Base-by-base conservation (phyloP, 2,329 filamentous ascomycete genomes). In the Hymenoscyphus linearis region DNA sequence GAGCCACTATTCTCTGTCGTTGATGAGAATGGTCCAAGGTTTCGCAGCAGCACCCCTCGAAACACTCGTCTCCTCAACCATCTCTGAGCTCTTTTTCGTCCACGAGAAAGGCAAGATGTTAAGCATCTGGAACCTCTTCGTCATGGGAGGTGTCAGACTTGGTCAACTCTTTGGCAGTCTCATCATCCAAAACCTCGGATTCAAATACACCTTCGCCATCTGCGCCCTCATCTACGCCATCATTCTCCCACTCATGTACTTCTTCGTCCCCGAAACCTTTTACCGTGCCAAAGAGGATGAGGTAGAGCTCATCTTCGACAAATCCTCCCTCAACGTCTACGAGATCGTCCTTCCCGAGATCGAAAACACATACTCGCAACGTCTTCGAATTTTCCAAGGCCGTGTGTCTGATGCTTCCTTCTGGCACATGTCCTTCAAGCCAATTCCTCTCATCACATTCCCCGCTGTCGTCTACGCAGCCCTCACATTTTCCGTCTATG, bases 381-480 rank as follows among this genome's bases (percentile, higher is more conserved):
- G 73, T 27, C 65, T 76, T 6, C 67, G 69, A 4, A 67, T 78
- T 27, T 76, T 76, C 64, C 75, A 71, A n/a, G 76, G 76, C 52
- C 74, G 71, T 4, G 72, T 75, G 59, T 73, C 71, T 1, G 62
- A 74, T 31, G 75, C 76, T 47, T 73, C 72, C 50, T 70, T 77
- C 37, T 65, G 76, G 57, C 72, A 74, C 50, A 73, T 76, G 10
- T 60, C 71, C 22, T 70, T 74, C 60, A 76, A 79, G 1, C 80
- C 80, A 0, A 72, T 82, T 36, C 76, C 80, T 3, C 74, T 82
- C 55, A 77, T 81, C 66, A 76, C 77, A 57, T 83, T 82, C 60
- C 74, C 81, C 0, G 79, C 77, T 6, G 79, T 82, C 3, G 62
- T 68, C 27, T 70, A 65, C 52, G 61, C 61, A 14, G 63, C 67